These are phyloP conservation scores for Pterocarpus macrocarpus DNA, from an alignment of 306 rosid species.

Conservation along the genomic window DNA sequence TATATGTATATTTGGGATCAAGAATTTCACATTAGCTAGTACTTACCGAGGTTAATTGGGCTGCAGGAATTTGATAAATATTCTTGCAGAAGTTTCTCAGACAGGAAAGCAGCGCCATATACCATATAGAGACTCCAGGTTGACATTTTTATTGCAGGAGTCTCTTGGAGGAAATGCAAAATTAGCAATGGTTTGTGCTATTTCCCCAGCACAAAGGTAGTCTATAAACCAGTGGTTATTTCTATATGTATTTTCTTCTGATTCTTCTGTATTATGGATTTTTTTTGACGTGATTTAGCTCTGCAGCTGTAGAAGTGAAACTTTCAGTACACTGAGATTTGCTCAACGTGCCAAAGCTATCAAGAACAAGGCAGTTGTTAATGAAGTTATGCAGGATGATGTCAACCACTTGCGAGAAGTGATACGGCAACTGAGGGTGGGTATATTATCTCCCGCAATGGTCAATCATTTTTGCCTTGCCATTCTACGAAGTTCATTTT, in stretches of 20 bases:
- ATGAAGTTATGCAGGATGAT: constrained; percentile 92
- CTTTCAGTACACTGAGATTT: constrained; percentile 95
- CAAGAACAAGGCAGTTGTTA: constrained; percentile 97
- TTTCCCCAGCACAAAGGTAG: constrained; percentile 95
- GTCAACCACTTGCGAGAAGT: constrained; percentile 92
- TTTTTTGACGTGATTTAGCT: constrained; percentile 49
- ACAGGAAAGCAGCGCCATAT: constrained; percentile 97
- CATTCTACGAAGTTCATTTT: constrained; percentile 31
- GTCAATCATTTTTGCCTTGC: constrained; percentile 37
- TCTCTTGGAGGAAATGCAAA: constrained; percentile 99
- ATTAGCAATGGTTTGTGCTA: constrained; percentile 99
- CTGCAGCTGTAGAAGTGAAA: constrained; percentile 95
- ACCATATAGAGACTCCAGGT: constrained; percentile 96
- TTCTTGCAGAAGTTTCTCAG: constrained; percentile 98
- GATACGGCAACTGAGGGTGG: constrained; percentile 96
- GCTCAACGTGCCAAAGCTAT: constrained; percentile 97
- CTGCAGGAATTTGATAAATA: constrained; percentile 97
- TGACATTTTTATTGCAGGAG: constrained; percentile 96
- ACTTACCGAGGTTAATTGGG: constrained; percentile 43
- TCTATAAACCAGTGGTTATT: constrained; percentile 37
- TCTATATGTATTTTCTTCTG: constrained; percentile 30
- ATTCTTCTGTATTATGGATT: constrained; percentile 25
- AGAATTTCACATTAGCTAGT: constrained; percentile 33
- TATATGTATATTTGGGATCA: constrained; percentile 14
- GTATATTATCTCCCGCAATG: constrained; percentile 56